These are phyloP conservation scores for Exophiala xenobiotica DNA, from an alignment of 2,329 filamentous ascomycete species.

Conservation along the genomic window DNA sequence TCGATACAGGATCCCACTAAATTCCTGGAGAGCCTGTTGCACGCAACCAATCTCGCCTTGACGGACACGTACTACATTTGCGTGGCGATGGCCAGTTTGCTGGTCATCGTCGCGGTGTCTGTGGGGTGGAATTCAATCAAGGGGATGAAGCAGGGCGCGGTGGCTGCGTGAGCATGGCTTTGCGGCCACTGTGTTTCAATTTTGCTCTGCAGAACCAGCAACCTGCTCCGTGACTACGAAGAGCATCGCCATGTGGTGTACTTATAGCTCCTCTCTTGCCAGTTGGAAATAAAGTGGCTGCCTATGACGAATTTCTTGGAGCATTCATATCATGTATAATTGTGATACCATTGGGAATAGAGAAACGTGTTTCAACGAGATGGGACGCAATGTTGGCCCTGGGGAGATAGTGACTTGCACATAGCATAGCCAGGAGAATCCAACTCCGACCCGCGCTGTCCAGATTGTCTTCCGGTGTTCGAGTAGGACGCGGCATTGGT, in stretches of 20 bases:
- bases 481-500: no score
- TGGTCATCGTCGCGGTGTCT: no score
- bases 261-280: neutral
- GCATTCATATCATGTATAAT: constrained; percentile 1
- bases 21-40: no score
- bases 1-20: no score
- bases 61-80: no score
- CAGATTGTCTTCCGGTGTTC: no score
- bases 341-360: neutral
- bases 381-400: no score
- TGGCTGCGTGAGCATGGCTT: neutral
- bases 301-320: neutral
- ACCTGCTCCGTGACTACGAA: neutral
- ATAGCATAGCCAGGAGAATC: neutral
- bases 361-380: neutral
- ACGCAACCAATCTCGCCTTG: no score
- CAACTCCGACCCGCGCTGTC: no score
- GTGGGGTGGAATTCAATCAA: no score
- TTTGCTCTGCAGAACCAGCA: neutral
- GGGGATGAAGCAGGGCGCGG: no score
- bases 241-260: neutral
- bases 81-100: no score
- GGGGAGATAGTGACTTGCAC: neutral
- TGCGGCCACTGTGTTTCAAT: neutral
- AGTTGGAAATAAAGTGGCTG: neutral